Evolutionary conservation across 352 stramenopile species (phyloP).

Genomic region (Vaucheria bursata): DNA sequence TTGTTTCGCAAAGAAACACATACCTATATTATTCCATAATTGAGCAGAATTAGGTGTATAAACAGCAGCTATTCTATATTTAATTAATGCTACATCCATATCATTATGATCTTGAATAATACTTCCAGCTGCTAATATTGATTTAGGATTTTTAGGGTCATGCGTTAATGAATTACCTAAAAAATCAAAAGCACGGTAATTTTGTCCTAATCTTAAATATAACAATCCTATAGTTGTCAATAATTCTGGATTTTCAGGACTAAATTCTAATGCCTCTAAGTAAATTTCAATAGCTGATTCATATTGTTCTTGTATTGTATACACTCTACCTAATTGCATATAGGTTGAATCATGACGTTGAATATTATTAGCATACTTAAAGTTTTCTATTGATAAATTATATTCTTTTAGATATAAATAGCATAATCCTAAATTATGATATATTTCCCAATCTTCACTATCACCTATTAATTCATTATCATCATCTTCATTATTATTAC

Average conservation of each 20-base stretch:
- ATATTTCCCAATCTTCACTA: background rate
- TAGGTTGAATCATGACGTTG: slow-evolving; percentile 79
- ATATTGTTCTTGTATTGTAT: slow-evolving; percentile 58
- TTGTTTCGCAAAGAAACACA: slow-evolving; percentile 88
- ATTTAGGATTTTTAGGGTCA: slow-evolving; percentile 73
- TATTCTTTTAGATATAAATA: slow-evolving; percentile 81
- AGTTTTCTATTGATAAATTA: slow-evolving; percentile 69
- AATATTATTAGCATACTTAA: slow-evolving; percentile 78
- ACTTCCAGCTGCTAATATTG: slow-evolving; percentile 70
- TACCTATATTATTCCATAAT: slow-evolving; percentile 88
- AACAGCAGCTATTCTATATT: slow-evolving; percentile 80
- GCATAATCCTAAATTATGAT: slow-evolving; percentile 71
- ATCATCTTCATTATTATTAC: too few relatives aligned
- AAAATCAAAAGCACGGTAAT: slow-evolving; percentile 81
- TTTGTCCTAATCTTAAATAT: slow-evolving; percentile 74
- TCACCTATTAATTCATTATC: background rate
- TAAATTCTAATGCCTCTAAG: slow-evolving; percentile 78
- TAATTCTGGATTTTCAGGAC: slow-evolving; percentile 77
- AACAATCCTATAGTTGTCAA: slow-evolving; percentile 77
- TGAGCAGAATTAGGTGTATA: slow-evolving; percentile 79
- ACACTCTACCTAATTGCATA: slow-evolving; percentile 63
- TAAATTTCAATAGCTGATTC: slow-evolving; percentile 74
- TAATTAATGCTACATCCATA: slow-evolving; percentile 77
- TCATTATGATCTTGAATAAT: slow-evolving; percentile 83
- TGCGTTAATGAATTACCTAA: slow-evolving; percentile 82